Evolutionary conservation across 1,284 basidiomycete species (phyloP), one percentile per base, ranked within the genome.

Genomic region (Trichosporon faecale): DNA sequence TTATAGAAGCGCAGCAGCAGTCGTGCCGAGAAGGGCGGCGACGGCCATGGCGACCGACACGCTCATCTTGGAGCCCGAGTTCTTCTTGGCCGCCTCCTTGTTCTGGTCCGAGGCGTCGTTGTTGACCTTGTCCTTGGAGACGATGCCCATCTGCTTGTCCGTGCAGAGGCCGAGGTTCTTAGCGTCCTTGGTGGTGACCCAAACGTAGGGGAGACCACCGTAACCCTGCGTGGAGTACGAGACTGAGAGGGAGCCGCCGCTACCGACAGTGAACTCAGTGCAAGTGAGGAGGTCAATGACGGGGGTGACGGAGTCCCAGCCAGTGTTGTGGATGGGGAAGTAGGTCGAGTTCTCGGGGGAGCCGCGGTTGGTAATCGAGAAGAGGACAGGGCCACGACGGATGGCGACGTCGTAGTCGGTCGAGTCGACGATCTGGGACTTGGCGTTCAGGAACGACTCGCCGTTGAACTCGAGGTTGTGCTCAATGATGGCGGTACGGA

Each of bases 361-460:
- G 40, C 81, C 82, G 49, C 80, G 78, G 82, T 91, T 93, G 21
- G 91, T 94, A 74, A 92, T 76, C 35, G 92, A 85, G 14, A 88
- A 86, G 66, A 93, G 83, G 6, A 92, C 85, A 25, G 87, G 84
- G 11, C 91, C 92, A 78, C 92, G 93, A 79, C 88, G 86, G 73
- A 93, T 85, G 5, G 88, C 90, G 21, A 94, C 84, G 63, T 89
- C 89, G 71, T 87, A 83, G 12, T 84, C 77, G 44, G 88, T 88
- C n/a, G 85, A 79, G 16, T 87, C 85, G 25, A 93, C 81, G 31
- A 93, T 86, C 72, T 88, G 79, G 35, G 87, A 85, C 44, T 85
- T 82, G 64, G 88, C 85, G 37, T 87, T 85, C 8, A 88, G 80
- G 89, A 91, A 93, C 35, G 75, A 79, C 55, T 77, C 75, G 21